Conservation (phyloP, 805 yeast species). For the Candida morakotiae region DNA sequence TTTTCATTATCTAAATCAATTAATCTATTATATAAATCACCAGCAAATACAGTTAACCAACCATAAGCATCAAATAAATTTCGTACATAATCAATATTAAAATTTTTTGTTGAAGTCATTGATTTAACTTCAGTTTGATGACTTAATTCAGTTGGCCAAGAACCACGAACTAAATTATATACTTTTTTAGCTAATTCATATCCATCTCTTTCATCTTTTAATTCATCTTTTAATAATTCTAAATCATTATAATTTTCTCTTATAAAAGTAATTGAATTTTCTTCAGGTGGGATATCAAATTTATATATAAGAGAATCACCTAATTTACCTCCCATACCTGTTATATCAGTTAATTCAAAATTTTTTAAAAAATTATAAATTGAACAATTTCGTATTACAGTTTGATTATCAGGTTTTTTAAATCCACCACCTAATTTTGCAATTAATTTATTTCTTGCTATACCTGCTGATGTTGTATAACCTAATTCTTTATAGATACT, state of each 20-base stretch:
- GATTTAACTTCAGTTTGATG: constrained; percentile 66
- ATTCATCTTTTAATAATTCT: constrained; percentile 16
- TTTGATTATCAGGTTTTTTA: constrained; percentile 83
- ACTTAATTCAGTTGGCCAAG: constrained; percentile 48
- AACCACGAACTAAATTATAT: constrained; percentile 63
- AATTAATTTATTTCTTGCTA: constrained; percentile 68
- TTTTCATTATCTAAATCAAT: constrained; percentile 71
- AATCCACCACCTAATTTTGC: constrained; percentile 87
- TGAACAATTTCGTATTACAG: constrained; percentile 54
- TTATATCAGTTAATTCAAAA: constrained; percentile 68
- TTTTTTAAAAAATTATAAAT: constrained; percentile 52
- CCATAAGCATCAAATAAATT: constrained; percentile 54
- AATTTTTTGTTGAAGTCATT: constrained; percentile 86
- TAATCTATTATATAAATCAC: constrained; percentile 69
- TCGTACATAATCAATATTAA: constrained; percentile 52
- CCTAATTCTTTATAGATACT: constrained; percentile 53
- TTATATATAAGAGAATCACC: constrained; percentile 58
- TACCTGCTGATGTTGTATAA: constrained; percentile 88
- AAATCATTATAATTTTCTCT: constrained; percentile 42
- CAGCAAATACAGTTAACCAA: constrained; percentile 83
- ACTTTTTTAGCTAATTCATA: constrained; percentile 51
- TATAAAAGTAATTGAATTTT: constrained; percentile 44
- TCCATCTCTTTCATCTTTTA: constrained; percentile 28
- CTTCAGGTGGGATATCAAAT: constrained; percentile 47
- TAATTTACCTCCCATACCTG: constrained; percentile 88